Conservation (phyloP, 192 early-diverging fungal genomes). For the Coemansia sp. region DNA sequence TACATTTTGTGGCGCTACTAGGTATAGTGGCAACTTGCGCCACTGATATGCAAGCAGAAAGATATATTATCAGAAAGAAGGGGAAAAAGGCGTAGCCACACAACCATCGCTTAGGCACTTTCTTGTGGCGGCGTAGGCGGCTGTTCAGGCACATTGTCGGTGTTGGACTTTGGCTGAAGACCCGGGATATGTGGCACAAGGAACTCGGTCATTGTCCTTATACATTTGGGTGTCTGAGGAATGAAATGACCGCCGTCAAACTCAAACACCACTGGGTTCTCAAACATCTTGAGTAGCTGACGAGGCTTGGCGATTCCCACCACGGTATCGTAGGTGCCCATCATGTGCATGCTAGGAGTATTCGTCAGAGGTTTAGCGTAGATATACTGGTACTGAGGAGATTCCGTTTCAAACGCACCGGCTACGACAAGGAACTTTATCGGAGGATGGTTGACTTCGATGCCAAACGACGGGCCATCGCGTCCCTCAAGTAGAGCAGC, state of each 20-base stretch:
- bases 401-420: conserved; percentile 31
- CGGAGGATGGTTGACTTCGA: conserved; percentile 34
- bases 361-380: conserved; percentile 11
- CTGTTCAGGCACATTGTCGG: not conserved
- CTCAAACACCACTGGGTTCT: conserved; percentile 37
- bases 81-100: not conserved
- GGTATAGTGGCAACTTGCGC: conserved; percentile 9
- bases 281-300: conserved; percentile 21
- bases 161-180: conserved; percentile 11
- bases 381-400: conserved; percentile 29
- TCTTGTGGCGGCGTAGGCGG: conserved; percentile 11
- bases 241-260: conserved; percentile 54
- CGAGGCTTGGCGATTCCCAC: conserved; percentile 24
- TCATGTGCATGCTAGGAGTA: conserved; percentile 40
- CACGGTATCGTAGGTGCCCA: conserved; percentile 45
- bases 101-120: not conserved
- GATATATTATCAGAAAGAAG: not conserved
- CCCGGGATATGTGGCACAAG: conserved; percentile 36
- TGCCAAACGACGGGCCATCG: conserved; percentile 19
- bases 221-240: conserved; percentile 42
- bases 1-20: conserved; percentile 12
- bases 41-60: conserved; percentile 8
- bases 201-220: conserved; percentile 29
- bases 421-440: conserved; percentile 46
- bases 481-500: conserved; percentile 25